Evolutionary conservation across 176 grass and related monocot genomes (phyloP), one percentile per base, ranked within the genome.

Genomic region (Oryza nivara): DNA sequence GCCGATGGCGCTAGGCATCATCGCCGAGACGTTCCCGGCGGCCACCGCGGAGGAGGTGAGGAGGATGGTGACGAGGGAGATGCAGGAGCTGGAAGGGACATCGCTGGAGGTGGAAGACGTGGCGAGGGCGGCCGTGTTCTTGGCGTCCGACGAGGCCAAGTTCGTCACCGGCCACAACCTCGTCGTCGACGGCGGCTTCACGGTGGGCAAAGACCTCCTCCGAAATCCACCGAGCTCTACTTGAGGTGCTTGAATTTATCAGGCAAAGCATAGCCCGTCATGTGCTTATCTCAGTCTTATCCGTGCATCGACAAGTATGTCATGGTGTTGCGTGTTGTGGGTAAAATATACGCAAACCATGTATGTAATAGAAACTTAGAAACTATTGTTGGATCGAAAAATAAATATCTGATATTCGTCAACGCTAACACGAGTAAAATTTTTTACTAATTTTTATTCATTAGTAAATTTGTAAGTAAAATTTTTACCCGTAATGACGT

Each of bases 141-240:
- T 97, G 26, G 89, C 87, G 7, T 97, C 94, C 5, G 91, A 97
- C 41, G 89, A 97, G 6, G 84, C 89, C 0, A 97, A 86, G 77
- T 92, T 84, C 66, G 68, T 93, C 0, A 92, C 70, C 3, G 89
- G 91, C 1, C 94, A 94, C 17, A 94, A 97, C 81, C 87, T 97
- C 9, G 52, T 94, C 72, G 85, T 97, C 2, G 94, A 97, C 66
- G 91, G 89, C 9, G 85, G 80, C 11, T 90, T 38, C 75, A 88
- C 87, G 12, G 74, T 75, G 19, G 65, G 4, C 23, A 92, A 92
- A 65, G 32, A 11, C 35, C 67, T 83, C 3, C 3, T 91, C 52
- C 48, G 9, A 16, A 12, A 13, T 47, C 11, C 45, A 11, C 45
- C 45, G 45, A 11, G 0, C 11, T 47, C 45, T 47, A 3, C 45